phyloP scores from a whole-genome alignment of 345 rosid genomes.

The Camelina sativa region DNA sequence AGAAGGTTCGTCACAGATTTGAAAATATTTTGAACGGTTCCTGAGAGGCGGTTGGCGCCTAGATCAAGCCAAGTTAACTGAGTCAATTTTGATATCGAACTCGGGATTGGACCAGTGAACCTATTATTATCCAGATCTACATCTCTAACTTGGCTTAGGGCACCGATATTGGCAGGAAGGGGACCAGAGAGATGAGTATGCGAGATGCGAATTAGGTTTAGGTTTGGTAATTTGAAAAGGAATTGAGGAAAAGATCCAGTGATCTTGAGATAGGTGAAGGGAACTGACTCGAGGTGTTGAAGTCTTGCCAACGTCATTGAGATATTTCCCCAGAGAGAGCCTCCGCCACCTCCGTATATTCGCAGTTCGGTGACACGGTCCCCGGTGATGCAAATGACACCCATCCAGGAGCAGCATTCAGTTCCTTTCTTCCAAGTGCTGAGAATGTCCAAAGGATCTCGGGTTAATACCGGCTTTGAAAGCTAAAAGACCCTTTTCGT shows the following conservation, averaged over 20 bases:
- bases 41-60: no score
- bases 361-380: conserved; percentile 57
- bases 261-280: conserved; percentile 46
- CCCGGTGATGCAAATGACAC: conserved; percentile 46
- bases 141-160: conserved; percentile 45
- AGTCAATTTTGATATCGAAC: no score
- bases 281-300: conserved; percentile 40
- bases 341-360: neutral
- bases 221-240: conserved; percentile 53
- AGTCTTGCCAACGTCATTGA: conserved; percentile 47
- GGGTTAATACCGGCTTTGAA: neutral
- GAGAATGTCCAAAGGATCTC: conserved; percentile 59
- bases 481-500: neutral
- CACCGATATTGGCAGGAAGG: conserved; percentile 51
- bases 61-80: no score
- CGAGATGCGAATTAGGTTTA: conserved; percentile 53
- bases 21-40: no score
- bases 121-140: conserved; percentile 39
- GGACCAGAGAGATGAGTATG: conserved; percentile 65
- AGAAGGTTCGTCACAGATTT: no score
- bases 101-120: no score
- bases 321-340: no score
- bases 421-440: conserved; percentile 62
- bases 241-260: conserved; percentile 61
- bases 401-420: conserved; percentile 63